phyloP scores from a whole-genome alignment of 352 stramenopile species.

The Phytophthora sojae region DNA sequence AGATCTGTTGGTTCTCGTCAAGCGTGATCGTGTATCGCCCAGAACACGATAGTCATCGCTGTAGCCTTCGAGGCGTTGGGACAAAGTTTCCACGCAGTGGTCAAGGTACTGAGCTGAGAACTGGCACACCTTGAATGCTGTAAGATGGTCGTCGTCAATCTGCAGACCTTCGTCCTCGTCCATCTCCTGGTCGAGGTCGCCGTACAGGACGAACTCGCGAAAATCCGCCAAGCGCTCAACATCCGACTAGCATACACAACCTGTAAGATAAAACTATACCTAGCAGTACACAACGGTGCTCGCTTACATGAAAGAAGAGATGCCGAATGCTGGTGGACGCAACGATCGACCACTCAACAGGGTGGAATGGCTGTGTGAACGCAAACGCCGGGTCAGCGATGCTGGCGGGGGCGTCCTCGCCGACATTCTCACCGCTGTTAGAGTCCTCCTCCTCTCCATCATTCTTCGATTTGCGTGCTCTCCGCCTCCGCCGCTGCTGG shows the following conservation, averaged over 20 bases:
- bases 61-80: conserved; percentile 50
- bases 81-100: conserved; percentile 60
- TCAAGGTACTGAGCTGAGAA: conserved; percentile 77
- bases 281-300: neutral
- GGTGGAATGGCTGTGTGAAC: conserved; percentile 55
- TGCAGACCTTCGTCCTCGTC: conserved; percentile 57
- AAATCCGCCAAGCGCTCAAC: conserved; percentile 64
- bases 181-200: conserved; percentile 61
- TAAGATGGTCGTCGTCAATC: conserved; percentile 55
- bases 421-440: conserved; percentile 3
- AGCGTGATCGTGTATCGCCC: conserved; percentile 11
- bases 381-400: conserved; percentile 64
- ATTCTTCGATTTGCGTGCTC: neutral
- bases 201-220: conserved; percentile 57
- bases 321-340: conserved; percentile 62
- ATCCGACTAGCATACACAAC: conserved; percentile 41
- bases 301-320: conserved; percentile 71
- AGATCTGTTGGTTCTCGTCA: conserved; percentile 36
- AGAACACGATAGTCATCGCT: conserved; percentile 39
- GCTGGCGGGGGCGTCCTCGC: conserved; percentile 6
- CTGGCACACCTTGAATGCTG: conserved; percentile 64
- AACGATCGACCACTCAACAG: conserved; percentile 67
- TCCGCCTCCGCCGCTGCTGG: conserved; percentile 5
- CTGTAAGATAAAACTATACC: neutral
- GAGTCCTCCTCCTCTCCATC: conserved; percentile 2